Base-by-base conservation (phyloP, 2,329 filamentous ascomycete genomes). In the Orbilia brochopaga region DNA sequence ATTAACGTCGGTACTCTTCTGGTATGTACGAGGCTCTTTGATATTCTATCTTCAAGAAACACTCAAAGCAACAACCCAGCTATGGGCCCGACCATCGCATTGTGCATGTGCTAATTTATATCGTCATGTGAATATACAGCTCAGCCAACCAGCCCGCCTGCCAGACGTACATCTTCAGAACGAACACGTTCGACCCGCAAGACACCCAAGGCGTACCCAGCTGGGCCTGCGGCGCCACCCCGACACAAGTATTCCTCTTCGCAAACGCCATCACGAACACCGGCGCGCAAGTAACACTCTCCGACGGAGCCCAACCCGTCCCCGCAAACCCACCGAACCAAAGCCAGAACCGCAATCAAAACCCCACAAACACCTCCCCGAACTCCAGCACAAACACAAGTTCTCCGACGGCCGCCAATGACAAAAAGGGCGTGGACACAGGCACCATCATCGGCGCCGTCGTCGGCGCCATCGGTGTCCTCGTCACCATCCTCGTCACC, bases 361-460 rank as follows among this genome's bases (percentile, higher is more conserved):
- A 40, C 24, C 30, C 61, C 15, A 42, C 60, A 13, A 56, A 53
- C 2, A 40, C 51, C 8, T 7, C 27, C 15, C 13, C 27, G 2
- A 13, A 32, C 23, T 42, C 35, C 2, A 52, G 32, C 32, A 32
- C n/a, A 17, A 52, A 40, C 30, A 52, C 7, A 8, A 44, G 13
- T 15, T 35, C 21, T 50, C 48, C 17, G 35, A 48, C 3, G 53
- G 53, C 27, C 23, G 46, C 51, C 19, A 54, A 46, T 11, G 44
- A 19, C n/a, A 37, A 51, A 8, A 60, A 56, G 19, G 19, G 23
- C 21, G 44, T 70, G 21, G 65, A 70, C 21, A 44, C 37, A 13
- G 65, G 65, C 46, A 46, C 54, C 4, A 70, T 70, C 15, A 55
- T 70, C 3, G 65, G 65, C 10, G 62, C 62, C 11, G 35, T 70